phyloP scores from a whole-genome alignment of 1,284 basidiomycete species.

The Singerocomus rubriflavus region DNA sequence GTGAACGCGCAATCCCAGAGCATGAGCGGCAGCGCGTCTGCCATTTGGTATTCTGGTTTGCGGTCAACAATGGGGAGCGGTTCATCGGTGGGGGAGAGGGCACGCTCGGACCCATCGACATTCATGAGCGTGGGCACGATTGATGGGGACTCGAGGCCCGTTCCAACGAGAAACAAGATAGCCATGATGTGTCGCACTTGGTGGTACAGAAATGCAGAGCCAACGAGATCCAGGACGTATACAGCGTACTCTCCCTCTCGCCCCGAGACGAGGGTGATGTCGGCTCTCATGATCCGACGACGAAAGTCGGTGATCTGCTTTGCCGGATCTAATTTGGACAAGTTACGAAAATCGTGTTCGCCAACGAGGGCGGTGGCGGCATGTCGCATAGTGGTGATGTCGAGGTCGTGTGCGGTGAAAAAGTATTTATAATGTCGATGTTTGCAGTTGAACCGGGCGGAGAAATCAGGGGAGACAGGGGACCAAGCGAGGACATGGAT shows the following conservation, averaged over 20 bases:
- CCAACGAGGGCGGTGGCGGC: conserved; percentile 77
- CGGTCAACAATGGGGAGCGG: conserved; percentile 51
- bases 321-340: conserved; percentile 91
- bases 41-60: conserved; percentile 94
- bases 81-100: conserved; percentile 29
- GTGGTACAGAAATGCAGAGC: conserved; percentile 93
- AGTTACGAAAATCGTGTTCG: conserved; percentile 94
- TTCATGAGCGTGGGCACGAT: conserved; percentile 80
- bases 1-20: conserved; percentile 90
- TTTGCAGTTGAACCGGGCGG: conserved; percentile 85
- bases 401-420: conserved; percentile 67
- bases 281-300: conserved; percentile 63
- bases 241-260: conserved; percentile 33
- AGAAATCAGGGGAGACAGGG: conserved; percentile 78
- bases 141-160: conserved; percentile 72
- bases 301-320: conserved; percentile 88
- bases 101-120: conserved; percentile 38
- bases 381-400: conserved; percentile 74
- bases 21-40: conserved; percentile 85
- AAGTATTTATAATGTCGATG: conserved; percentile 98
- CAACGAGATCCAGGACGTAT: conserved; percentile 84
- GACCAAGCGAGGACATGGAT: conserved; percentile 97
- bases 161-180: conserved; percentile 85
- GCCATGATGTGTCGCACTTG: conserved; percentile 98
- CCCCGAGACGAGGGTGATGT: conserved; percentile 46